Evolutionary conservation across 2,329 filamentous ascomycete species (phyloP).

Genomic region (Fusarium agapanthi): DNA sequence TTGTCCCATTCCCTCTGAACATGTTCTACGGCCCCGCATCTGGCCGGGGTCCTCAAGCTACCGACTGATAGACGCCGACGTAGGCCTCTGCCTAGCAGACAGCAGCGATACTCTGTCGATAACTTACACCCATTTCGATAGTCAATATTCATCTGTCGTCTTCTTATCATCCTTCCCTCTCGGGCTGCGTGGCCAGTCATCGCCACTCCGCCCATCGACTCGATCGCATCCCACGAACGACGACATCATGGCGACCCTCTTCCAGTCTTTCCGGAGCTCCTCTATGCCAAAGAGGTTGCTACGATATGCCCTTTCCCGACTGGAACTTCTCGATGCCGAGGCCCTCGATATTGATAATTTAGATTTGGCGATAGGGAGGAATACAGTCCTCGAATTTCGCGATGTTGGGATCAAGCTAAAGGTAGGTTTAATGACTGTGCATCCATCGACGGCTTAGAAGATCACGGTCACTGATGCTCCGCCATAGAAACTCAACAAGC

Average conservation of each 20-base stretch:
- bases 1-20: constrained; percentile 37
- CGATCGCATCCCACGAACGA: constrained; percentile 7
- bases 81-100: constrained; percentile 23
- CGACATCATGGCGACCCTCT: constrained; percentile 73
- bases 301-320: constrained; percentile 81
- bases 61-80: constrained; percentile 43
- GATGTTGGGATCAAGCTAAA: constrained; percentile 84
- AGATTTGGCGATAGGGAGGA: constrained; percentile 82
- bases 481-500: constrained; percentile 76
- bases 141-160: neutral
- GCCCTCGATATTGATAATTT: constrained; percentile 86
- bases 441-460: constrained; percentile 10
- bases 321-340: constrained; percentile 89
- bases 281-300: constrained; percentile 90
- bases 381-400: constrained; percentile 83
- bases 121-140: constrained; percentile 11
- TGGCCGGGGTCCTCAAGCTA: constrained; percentile 46
- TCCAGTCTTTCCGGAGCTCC: constrained; percentile 71
- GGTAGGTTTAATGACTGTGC: constrained; percentile 55
- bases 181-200: constrained; percentile 33
- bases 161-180: neutral
- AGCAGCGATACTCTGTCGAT: constrained; percentile 8
- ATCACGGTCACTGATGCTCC: constrained; percentile 32
- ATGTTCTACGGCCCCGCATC: constrained; percentile 49
- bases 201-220: constrained; percentile 16